Conservation (phyloP, 2,329 filamentous ascomycete species). For the Botrytis hyacinthi region DNA sequence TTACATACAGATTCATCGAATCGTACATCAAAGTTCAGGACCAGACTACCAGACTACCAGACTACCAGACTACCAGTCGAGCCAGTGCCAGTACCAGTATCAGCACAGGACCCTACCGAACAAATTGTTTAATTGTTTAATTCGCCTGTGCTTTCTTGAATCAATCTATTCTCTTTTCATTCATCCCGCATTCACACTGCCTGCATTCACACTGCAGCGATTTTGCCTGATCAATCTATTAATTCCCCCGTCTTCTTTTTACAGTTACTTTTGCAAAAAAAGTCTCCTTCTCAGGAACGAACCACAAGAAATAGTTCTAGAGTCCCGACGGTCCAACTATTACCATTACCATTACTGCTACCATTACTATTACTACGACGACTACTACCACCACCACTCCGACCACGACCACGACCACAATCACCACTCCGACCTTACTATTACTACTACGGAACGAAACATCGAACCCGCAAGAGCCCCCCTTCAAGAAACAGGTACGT, state of each 20-base stretch:
- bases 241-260: slow-evolving; percentile 34
- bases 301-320: slow-evolving; percentile 15
- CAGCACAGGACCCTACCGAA: neutral
- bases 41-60: neutral
- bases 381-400: neutral
- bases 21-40: neutral
- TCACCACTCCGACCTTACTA: neutral
- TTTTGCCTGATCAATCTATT: slow-evolving; percentile 39
- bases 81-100: slow-evolving; percentile 22
- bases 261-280: slow-evolving; percentile 23
- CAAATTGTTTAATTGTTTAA: slow-evolving; percentile 17
- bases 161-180: slow-evolving; percentile 38
- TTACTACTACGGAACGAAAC: neutral
- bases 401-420: neutral
- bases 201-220: slow-evolving; percentile 33
- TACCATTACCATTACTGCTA: neutral
- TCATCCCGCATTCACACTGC: slow-evolving; percentile 35
- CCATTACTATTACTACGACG: accelerated
- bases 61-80: too few relatives aligned
- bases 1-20: neutral
- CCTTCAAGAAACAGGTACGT: slow-evolving; percentile 3
- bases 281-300: slow-evolving; percentile 25
- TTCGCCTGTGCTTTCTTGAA: slow-evolving; percentile 32
- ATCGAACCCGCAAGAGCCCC: neutral
- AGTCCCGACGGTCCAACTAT: neutral